Evolutionary conservation across 805 yeast genomes (phyloP).

Genomic region (Candida oleophila): DNA sequence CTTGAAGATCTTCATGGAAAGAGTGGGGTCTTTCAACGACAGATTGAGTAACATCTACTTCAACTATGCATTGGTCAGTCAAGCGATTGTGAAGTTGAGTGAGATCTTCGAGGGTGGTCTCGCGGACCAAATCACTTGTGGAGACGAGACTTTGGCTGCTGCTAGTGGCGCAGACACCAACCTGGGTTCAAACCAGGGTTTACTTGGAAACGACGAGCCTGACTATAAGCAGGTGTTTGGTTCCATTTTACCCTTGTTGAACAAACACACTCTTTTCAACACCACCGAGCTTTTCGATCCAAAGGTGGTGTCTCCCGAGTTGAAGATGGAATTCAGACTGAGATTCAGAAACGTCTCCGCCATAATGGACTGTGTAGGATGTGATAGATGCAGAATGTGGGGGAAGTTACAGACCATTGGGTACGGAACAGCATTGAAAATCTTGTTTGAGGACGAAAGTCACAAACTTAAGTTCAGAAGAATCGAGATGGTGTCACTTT

Average conservation of each 20-base stretch:
- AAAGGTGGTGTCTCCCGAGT: slow-evolving; percentile 41
- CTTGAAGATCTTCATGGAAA: slow-evolving; percentile 73
- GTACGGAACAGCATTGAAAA: slow-evolving; percentile 92
- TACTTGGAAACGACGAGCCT: slow-evolving; percentile 47
- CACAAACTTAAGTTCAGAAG: slow-evolving; percentile 60
- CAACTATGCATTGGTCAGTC: slow-evolving; percentile 84
- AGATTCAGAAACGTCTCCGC: slow-evolving; percentile 88
- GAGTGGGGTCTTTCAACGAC: slow-evolving; percentile 90
- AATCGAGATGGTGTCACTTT: slow-evolving; percentile 83
- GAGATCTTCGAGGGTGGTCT: slow-evolving; percentile 24
- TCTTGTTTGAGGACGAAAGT: slow-evolving; percentile 73
- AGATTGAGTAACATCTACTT: slow-evolving; percentile 86
- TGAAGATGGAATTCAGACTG: slow-evolving; percentile 82
- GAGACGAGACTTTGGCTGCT: slow-evolving; percentile 16
- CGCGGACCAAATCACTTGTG: slow-evolving; percentile 23
- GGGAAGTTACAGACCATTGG: slow-evolving; percentile 97
- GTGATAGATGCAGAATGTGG: slow-evolving; percentile 97
- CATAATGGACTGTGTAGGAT: slow-evolving; percentile 97
- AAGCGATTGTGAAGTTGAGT: slow-evolving; percentile 67
- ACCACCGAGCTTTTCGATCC: slow-evolving; percentile 47
- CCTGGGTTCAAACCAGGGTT: slow-evolving; percentile 33
- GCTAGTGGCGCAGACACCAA: slow-evolving; percentile 9
- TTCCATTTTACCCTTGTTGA: slow-evolving; percentile 38
- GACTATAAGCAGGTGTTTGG: slow-evolving; percentile 31
- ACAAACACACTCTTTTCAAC: slow-evolving; percentile 44